phyloP scores from a whole-genome alignment of 2,329 filamentous ascomycete species.

The Alternaria triticina region DNA sequence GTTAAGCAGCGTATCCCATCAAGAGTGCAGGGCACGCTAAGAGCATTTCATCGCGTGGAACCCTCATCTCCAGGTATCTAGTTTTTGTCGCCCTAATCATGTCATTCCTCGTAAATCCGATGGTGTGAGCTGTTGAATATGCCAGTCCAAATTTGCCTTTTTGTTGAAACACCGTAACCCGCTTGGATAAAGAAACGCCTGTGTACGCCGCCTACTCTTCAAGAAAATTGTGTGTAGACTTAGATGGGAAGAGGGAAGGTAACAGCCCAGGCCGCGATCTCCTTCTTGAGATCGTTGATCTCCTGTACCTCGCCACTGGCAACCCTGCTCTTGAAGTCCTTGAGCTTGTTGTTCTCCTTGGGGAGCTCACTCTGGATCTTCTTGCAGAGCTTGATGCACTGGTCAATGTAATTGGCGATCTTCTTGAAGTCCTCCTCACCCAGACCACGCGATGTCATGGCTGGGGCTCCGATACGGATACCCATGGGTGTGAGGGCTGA shows the following conservation, averaged over 20 bases:
- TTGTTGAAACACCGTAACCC: slow-evolving; percentile 32
- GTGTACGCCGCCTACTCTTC: slow-evolving; percentile 18
- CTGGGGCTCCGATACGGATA: slow-evolving; percentile 90
- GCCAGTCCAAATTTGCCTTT: slow-evolving; percentile 23
- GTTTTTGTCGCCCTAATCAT: neutral
- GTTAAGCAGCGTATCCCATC: neutral
- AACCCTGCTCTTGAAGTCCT: slow-evolving; percentile 98
- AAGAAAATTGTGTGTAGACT: slow-evolving; percentile 1
- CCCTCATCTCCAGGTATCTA: neutral
- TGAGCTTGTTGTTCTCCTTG: slow-evolving; percentile 98
- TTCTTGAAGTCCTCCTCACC: slow-evolving; percentile 79
- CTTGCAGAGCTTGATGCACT: slow-evolving; percentile 87
- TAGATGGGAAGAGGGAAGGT: slow-evolving; percentile 90
- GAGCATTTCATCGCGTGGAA: neutral
- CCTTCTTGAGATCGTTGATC: slow-evolving; percentile 85
- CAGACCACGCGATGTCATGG: slow-evolving; percentile 98
- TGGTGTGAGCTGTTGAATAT: slow-evolving; percentile 34
- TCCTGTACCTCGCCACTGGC: slow-evolving; percentile 76
- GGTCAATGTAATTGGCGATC: slow-evolving; percentile 88
- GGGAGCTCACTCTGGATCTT: slow-evolving; percentile 83
- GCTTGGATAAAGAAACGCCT: slow-evolving; percentile 17
- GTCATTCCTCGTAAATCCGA: slow-evolving; percentile 9
- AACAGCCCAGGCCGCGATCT: slow-evolving; percentile 86
- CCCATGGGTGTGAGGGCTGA: slow-evolving; percentile 93
- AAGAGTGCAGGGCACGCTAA: neutral